Evolutionary conservation across 495 filamentous ascomycete genomes (phyloP), one percentile per base, ranked within the genome.

Genomic region (Aspergillus nidulans): DNA sequence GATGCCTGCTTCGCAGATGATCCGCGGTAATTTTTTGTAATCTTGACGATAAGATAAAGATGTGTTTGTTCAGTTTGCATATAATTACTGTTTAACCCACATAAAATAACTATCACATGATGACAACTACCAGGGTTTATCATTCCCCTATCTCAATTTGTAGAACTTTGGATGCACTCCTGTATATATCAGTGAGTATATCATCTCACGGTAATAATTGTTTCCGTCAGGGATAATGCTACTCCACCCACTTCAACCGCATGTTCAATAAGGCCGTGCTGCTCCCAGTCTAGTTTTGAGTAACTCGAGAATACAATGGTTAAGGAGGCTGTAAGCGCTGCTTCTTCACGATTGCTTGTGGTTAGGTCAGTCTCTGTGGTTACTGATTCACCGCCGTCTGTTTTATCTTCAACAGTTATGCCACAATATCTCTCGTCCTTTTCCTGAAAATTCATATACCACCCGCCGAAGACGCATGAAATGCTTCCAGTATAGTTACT

Each of bases 21-120:
- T 43, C 19, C 4, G 18, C 10, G 41, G 9, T 10, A 8, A 32
- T 30, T 36, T 49, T 49, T 39, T 49, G 39, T 39, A 13, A 21
- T 2, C 2, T 21, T 36, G 28, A 26, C 32, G 47, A 49, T 49
- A 49, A 49, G 47, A 49, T 49, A 49, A 48, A 8, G n/a, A 16
- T 2, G 19, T 30, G 28, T 38, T 23, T 49, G 18, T 23, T 3
- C 19, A 21, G 46, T 38, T 36, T 47, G 44, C n/a, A 25, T n/a
- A 18, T 6, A 34, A 34, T n/a, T n/a, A 12, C 30, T 28, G 6
- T 4, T 13, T 15, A 18, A n/a, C 5, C 15, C 20, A 45, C 21
- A 26, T 23, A n/a, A 23, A 24, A n/a, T n/a, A n/a, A n/a, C n/a
- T n/a, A 9, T 23, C 10, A 41, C 36, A 39, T 39, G 36, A 19